Evolutionary conservation across 768 basidiomycete species (phyloP), one percentile per base, ranked within the genome.

Genomic region (Tremella mesenterica): DNA sequence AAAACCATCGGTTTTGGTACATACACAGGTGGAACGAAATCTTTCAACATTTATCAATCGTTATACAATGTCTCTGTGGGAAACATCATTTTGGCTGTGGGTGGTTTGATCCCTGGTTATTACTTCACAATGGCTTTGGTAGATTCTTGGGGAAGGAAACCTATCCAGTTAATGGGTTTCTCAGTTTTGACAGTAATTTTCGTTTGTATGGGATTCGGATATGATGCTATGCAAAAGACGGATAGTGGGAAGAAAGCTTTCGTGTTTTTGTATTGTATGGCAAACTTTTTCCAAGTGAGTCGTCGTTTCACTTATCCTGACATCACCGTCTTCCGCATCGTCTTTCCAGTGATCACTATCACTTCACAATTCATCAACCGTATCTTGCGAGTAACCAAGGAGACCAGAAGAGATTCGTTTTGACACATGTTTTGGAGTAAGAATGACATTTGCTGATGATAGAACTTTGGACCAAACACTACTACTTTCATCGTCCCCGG

Each of bases 1-100:
- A 72, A 76, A 48, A 80, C 84, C 27, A 89, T 90, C 65, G 75
- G 73, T 51, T 88, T 85, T 68, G 87, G 86, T 47, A 70, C 72
- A 9, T 72, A 80, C 18, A 57, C 61, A n/a, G 60, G 52, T 34
- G 61, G 58, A 18, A 30, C 64, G 33, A 54, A 63, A 18, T 63
- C 63, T 45, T 61, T 64, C 57, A 59, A 59, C 36, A 54, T 66
- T n/a, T 70, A 60, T 44, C 64, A 69, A 44, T 56, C 59, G 7
- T 56, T 75, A 23, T 60, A 69, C 63, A 73, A 75, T 54, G 63
- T 61, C 41, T 63, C 66, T 10, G 66, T 73, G 41, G 73, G 73
- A 39, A 74, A 74, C 65, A 64, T 74, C 45, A 63, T 73, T 48
- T 61, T 75, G 20, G 59, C 74, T 27, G 67, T 67, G 29, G 74